Evolutionary conservation across 176 grass and related monocot species (phyloP).

Genomic region (Alloteropsis semialata): DNA sequence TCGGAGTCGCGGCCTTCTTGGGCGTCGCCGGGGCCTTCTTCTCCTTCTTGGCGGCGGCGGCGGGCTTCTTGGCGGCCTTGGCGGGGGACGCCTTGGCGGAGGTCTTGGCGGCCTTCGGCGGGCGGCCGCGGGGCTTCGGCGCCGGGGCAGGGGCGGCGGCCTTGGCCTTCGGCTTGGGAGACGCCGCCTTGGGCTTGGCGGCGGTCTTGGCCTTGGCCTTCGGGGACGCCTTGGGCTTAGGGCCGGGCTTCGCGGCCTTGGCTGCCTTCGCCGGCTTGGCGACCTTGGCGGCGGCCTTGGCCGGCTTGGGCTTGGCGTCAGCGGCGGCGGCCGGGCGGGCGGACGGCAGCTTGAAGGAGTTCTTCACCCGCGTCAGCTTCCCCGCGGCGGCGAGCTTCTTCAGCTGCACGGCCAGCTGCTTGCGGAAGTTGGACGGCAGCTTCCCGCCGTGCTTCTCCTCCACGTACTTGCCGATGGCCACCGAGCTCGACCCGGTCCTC

Average conservation of each 20-base stretch:
- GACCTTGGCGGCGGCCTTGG: not conserved
- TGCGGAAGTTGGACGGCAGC: constrained; percentile 62
- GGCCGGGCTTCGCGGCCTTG: not conserved
- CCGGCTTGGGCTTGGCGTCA: not conserved
- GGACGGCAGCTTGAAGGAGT: constrained; percentile 66
- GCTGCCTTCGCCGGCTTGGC: constrained; percentile 1
- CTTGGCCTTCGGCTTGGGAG: not conserved
- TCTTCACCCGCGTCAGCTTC: constrained; percentile 70
- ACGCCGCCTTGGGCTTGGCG: not conserved
- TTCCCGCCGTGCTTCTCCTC: constrained; percentile 63
- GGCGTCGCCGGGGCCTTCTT: not conserved
- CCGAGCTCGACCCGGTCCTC: constrained; percentile 70
- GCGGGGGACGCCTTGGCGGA: not conserved
- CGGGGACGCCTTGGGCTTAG: constrained; percentile 30
- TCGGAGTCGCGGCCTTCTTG: not conserved
- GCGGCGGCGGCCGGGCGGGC: not conserved
- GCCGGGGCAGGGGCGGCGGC: not conserved
- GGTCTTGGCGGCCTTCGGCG: not conserved
- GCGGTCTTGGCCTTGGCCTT: constrained; percentile 24
- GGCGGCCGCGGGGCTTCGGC: too few relatives aligned
- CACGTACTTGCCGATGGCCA: constrained; percentile 68
- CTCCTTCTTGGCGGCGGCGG: not conserved
- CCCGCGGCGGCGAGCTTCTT: constrained; percentile 59
- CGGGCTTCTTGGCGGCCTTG: constrained; percentile 18
- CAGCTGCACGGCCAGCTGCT: constrained; percentile 47